A percentile compares a stretch with the other conserved stretches of the same genome.
phyloP scores from a whole-genome alignment of 257 asterid species.

The Solanum ossicruentum region DNA sequence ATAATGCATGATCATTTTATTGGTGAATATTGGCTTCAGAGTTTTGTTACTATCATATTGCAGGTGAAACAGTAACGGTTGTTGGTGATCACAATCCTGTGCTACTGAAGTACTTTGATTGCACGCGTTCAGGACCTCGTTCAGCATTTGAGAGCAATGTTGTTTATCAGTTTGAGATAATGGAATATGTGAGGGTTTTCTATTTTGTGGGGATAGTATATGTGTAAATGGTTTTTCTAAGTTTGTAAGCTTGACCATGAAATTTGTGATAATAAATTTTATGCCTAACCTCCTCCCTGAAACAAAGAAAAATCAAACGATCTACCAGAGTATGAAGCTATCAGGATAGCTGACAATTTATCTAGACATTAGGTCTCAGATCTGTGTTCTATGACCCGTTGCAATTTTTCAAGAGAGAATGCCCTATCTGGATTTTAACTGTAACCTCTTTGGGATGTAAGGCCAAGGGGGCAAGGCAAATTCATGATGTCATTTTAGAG shows the following conservation, averaged over 20 bases:
- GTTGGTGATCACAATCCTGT: constrained; percentile 94
- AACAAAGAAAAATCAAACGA: neutral
- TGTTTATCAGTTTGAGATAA: constrained; percentile 91
- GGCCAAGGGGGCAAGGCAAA: neutral
- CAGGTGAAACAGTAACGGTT: constrained; percentile 92
- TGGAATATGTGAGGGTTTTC: constrained; percentile 83
- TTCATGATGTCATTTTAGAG: neutral
- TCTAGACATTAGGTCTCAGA: neutral
- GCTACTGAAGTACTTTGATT: constrained; percentile 72
- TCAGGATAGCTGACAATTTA: neutral
- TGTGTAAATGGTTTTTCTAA: neutral
- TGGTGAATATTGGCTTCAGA: neutral
- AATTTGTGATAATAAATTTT: neutral
- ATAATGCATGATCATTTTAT: neutral
- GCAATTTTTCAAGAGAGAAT: neutral
- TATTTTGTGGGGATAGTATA: neutral
- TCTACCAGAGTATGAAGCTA: neutral
- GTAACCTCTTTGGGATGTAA: neutral
- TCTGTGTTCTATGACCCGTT: neutral
- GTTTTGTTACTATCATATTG: constrained; percentile 6
- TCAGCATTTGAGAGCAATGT: constrained; percentile 94
- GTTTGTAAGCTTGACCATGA: neutral
- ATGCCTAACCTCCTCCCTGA: neutral
- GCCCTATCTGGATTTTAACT: neutral
- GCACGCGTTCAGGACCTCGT: constrained; percentile 99